Evolutionary conservation across 2,329 filamentous ascomycete species (phyloP).

Genomic region (Aspergillus fumigatiaffinis): DNA sequence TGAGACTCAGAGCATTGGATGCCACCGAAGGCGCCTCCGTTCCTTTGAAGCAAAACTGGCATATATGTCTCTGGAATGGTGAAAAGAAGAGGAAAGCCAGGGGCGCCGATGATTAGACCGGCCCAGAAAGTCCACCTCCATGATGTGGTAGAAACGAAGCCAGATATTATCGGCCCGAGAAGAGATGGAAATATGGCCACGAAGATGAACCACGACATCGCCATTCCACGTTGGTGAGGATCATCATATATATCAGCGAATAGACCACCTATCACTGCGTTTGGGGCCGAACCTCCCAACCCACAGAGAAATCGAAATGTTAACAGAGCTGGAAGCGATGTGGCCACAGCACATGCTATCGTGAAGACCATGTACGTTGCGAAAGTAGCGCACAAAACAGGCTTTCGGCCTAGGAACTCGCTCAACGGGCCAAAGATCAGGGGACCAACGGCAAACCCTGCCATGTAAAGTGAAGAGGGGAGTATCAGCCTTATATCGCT

Average conservation of each 20-base stretch:
- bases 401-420: slow-evolving; percentile 34
- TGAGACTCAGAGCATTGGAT: too few species aligned
- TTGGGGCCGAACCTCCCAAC: slow-evolving; percentile 34
- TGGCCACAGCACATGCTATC: slow-evolving; percentile 36
- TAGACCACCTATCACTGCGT: slow-evolving; percentile 36
- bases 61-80: slow-evolving; percentile 63
- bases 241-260: slow-evolving; percentile 40
- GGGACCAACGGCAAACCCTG: too few species aligned
- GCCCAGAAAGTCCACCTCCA: slow-evolving; percentile 52
- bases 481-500: too few species aligned
- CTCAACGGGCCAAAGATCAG: slow-evolving; percentile 34
- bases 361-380: slow-evolving; percentile 33
- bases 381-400: slow-evolving; percentile 47
- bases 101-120: slow-evolving; percentile 58
- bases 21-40: too few species aligned
- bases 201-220: slow-evolving; percentile 18
- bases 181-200: slow-evolving; percentile 30
- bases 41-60: slow-evolving; percentile 44
- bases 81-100: slow-evolving; percentile 55
- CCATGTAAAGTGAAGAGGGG: too few species aligned
- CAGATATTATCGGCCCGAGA: slow-evolving; percentile 37
- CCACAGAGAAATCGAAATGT: slow-evolving; percentile 41
- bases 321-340: slow-evolving; percentile 33
- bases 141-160: slow-evolving; percentile 28
- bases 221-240: slow-evolving; percentile 26